Conservation (phyloP, 768 basidiomycete species). For the Auriculariales sp. region DNA sequence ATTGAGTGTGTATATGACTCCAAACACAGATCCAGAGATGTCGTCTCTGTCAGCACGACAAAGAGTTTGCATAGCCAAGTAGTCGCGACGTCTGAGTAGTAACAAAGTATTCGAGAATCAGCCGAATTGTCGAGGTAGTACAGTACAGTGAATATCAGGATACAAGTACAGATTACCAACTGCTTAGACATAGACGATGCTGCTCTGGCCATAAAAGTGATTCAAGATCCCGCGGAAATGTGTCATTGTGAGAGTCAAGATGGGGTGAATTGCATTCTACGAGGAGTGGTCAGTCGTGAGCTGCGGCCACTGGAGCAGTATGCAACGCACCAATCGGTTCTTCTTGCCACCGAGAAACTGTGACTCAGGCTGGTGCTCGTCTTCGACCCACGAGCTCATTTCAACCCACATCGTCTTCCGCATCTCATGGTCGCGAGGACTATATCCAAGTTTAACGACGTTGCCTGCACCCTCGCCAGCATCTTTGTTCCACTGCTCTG, state of each 20-base stretch:
- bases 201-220: slow-evolving; percentile 52
- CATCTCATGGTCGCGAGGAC: slow-evolving; percentile 14
- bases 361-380: slow-evolving; percentile 33
- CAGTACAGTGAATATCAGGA: no score
- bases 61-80: no score
- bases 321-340: slow-evolving; percentile 44
- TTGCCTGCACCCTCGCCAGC: not conserved
- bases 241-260: slow-evolving; percentile 62
- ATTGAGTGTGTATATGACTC: no score
- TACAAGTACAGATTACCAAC: no score
- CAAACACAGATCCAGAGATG: no score
- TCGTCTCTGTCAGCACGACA: no score
- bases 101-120: no score
- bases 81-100: no score
- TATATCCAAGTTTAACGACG: not conserved
- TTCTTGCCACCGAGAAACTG: slow-evolving; percentile 40
- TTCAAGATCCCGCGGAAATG: slow-evolving; percentile 53
- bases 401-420: slow-evolving; percentile 36
- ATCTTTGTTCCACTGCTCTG: slow-evolving; percentile 21
- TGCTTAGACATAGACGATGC: not conserved
- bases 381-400: slow-evolving; percentile 52
- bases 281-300: not conserved
- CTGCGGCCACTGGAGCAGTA: not conserved
- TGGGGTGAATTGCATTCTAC: slow-evolving; percentile 71
- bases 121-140: no score